Evolutionary conservation across 805 yeast species (phyloP).

Genomic region (Ogataea philodendri): DNA sequence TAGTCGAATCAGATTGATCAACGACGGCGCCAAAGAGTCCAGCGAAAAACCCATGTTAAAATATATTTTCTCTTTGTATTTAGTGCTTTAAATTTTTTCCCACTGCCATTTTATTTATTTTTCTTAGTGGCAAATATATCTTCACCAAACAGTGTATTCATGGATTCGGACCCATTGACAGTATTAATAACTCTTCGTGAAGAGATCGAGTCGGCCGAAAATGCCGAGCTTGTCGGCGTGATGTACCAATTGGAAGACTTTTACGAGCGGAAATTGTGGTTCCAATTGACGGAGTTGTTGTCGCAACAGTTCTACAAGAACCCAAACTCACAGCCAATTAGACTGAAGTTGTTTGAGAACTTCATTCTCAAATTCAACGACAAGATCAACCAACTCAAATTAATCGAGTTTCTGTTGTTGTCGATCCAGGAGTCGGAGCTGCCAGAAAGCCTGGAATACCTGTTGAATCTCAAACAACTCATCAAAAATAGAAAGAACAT

Average conservation of each 20-base stretch:
- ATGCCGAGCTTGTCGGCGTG: conserved; percentile 51
- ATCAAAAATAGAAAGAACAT: conserved; percentile 40
- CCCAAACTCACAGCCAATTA: conserved; percentile 50
- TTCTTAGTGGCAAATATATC: conserved; percentile 9
- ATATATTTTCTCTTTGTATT: conserved; percentile 2
- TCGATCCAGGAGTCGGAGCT: conserved; percentile 44
- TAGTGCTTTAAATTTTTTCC: conserved; percentile 2
- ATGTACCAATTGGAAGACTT: conserved; percentile 75
- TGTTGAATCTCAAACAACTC: conserved; percentile 43
- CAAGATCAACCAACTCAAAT: conserved; percentile 75
- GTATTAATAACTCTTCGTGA: conserved; percentile 60
- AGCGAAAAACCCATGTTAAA: conserved; percentile 15
- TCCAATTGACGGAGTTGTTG: conserved; percentile 76
- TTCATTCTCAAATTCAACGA: conserved; percentile 66
- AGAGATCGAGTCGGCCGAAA: conserved; percentile 50
- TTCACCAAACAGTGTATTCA: conserved; percentile 18
- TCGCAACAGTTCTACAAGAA: conserved; percentile 55
- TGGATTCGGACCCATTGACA: conserved; percentile 41
- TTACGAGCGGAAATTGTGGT: conserved; percentile 92
- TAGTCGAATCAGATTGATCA: conserved; percentile 60
- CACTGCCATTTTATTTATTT: too few relatives aligned
- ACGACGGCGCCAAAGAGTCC: conserved; percentile 40
- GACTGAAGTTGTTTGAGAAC: conserved; percentile 65
- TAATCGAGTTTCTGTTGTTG: conserved; percentile 67
- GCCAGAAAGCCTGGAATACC: conserved; percentile 50